phyloP scores from a whole-genome alignment of 2,329 filamentous ascomycete genomes.

The Claviceps maximensis region DNA sequence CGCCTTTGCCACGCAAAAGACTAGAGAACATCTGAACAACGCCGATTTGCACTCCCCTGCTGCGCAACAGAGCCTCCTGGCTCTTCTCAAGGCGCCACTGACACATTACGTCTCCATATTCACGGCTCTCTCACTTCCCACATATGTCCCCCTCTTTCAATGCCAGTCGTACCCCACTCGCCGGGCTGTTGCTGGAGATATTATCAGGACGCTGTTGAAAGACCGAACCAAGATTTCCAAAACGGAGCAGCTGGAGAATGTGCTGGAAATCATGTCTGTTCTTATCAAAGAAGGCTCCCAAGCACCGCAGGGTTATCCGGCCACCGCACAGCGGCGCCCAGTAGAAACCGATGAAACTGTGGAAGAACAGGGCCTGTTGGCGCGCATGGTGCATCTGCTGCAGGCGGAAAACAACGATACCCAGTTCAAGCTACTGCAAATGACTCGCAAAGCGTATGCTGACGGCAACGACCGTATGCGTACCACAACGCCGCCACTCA shows the following conservation, averaged over 20 bases:
- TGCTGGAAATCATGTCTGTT: slow-evolving; percentile 78
- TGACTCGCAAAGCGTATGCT: slow-evolving; percentile 70
- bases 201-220: slow-evolving; percentile 68
- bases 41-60: slow-evolving; percentile 84
- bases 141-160: slow-evolving; percentile 79
- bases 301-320: slow-evolving; percentile 69
- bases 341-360: slow-evolving; percentile 92
- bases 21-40: slow-evolving; percentile 79
- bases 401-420: slow-evolving; percentile 77
- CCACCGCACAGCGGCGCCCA: slow-evolving; percentile 60
- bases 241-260: slow-evolving; percentile 69
- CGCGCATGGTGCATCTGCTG: slow-evolving; percentile 80
- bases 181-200: slow-evolving; percentile 78
- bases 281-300: slow-evolving; percentile 89
- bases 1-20: slow-evolving; percentile 75
- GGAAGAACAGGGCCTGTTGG: slow-evolving; percentile 95
- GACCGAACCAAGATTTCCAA: slow-evolving; percentile 72
- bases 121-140: slow-evolving; percentile 85
- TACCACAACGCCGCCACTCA: slow-evolving; percentile 84
- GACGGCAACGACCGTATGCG: slow-evolving; percentile 93
- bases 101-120: slow-evolving; percentile 88
- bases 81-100: slow-evolving; percentile 79
- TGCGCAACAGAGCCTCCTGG: slow-evolving; percentile 79
- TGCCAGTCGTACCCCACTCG: slow-evolving; percentile 88
- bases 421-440: slow-evolving; percentile 86